phyloP scores from a whole-genome alignment of 345 rosid genomes.

The Arabis alpina region DNA sequence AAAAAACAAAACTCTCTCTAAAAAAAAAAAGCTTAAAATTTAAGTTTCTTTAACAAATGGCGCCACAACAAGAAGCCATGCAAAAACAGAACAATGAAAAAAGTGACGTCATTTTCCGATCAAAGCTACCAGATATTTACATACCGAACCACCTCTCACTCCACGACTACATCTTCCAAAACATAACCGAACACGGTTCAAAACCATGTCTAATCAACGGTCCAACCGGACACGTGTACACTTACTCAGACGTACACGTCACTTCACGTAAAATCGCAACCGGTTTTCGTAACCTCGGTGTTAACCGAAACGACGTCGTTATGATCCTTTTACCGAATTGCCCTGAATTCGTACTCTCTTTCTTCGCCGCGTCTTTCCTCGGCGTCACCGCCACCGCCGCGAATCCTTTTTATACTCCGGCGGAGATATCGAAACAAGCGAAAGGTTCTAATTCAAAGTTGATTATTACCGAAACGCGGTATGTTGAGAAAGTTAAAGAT shows the following conservation, averaged over 20 bases:
- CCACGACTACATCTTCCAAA: slow-evolving; percentile 69
- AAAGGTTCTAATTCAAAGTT: slow-evolving; percentile 57
- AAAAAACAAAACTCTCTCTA: too few species aligned
- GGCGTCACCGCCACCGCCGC: slow-evolving; percentile 81
- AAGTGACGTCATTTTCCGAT: slow-evolving; percentile 65
- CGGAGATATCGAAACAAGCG: slow-evolving; percentile 76
- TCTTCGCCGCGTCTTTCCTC: slow-evolving; percentile 70
- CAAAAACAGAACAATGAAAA: slow-evolving; percentile 27
- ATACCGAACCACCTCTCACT: slow-evolving; percentile 78
- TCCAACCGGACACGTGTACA: slow-evolving; percentile 57
- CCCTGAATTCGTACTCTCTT: slow-evolving; percentile 73
- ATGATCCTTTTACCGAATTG: slow-evolving; percentile 77
- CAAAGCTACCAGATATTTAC: slow-evolving; percentile 77
- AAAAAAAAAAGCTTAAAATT: too few species aligned
- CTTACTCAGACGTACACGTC: slow-evolving; percentile 76
- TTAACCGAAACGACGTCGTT: slow-evolving; percentile 66
- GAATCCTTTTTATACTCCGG: slow-evolving; percentile 78
- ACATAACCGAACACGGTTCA: slow-evolving; percentile 59
- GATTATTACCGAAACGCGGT: slow-evolving; percentile 62
- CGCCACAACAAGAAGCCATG: slow-evolving; percentile 34
- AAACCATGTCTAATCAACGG: slow-evolving; percentile 82
- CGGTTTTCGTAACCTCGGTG: slow-evolving; percentile 58
- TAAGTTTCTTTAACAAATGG: slow-evolving; percentile 2
- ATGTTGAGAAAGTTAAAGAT: slow-evolving; percentile 58
- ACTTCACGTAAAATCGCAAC: slow-evolving; percentile 62